These are phyloP conservation scores for Diplosphaera chodatii DNA, from an alignment of 139 green algal species.

Conservation along the genomic window DNA sequence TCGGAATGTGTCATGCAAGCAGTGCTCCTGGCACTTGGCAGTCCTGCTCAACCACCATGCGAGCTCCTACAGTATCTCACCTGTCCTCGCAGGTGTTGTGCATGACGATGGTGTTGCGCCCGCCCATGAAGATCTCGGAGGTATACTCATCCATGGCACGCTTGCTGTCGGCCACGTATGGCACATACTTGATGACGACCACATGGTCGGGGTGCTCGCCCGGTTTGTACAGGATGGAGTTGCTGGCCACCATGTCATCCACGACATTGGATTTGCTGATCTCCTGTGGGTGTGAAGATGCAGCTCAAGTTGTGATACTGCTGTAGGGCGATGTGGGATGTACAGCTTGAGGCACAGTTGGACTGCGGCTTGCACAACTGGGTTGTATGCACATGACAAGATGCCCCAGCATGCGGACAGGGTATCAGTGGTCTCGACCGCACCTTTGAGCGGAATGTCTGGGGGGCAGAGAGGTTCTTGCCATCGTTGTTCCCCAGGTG, in stretches of 20 bases:
- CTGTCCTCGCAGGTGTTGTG: constrained; percentile 99
- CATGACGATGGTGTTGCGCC: constrained; percentile 96
- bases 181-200: constrained; percentile 99
- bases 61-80: not conserved
- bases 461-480: constrained; percentile 91
- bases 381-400: too few species aligned
- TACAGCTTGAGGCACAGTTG: too few species aligned
- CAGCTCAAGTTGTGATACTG: constrained; percentile 61
- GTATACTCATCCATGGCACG: constrained; percentile 99
- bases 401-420: too few species aligned
- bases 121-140: constrained; percentile 92
- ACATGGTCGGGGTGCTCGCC: constrained; percentile 97
- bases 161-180: constrained; percentile 96
- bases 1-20: too few species aligned
- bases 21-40: not conserved
- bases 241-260: constrained; percentile 96
- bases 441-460: constrained; percentile 83
- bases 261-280: constrained; percentile 98
- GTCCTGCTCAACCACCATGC: not conserved
- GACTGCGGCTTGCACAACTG: too few species aligned
- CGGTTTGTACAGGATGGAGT: constrained; percentile 86
- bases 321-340: constrained; percentile 18
- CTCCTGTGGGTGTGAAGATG: constrained; percentile 65
- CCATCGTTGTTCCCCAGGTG: constrained; percentile 99
- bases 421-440: not conserved